Evolutionary conservation across 140 eudicot species (phyloP), one percentile per base, ranked within the genome.

Genomic region (Ambrosia hybrid): DNA sequence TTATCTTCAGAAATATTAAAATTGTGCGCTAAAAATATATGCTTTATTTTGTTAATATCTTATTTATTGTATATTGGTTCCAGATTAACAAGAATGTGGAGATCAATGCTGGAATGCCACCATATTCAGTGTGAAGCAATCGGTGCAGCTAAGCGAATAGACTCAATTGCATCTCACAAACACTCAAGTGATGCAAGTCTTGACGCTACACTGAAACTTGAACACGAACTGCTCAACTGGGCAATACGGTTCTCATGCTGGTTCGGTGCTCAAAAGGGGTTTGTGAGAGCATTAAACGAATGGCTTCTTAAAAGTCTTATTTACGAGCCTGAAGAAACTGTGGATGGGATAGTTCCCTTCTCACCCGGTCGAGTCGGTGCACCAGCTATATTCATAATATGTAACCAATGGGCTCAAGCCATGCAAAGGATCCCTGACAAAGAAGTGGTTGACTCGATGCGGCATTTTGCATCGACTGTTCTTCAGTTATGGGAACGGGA

Each of bases 281-380:
- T 71, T 13, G 89, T 90, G 36, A 73, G 79, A 77, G 79, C 97
- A 51, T 62, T 94, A 52, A 87, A 94, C 68, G 71, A 71, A 70
- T 94, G 97, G 96, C 97, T 94, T 8, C 68, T 86, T 45, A 83
- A 90, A 66, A 88, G 99, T 71, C 93, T 94, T 51, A 78, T 83
- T 53, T 85, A 85, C 36, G 97, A 78, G 62, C 99, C 97, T 2
- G 99, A 94, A 81, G 91, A 78, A 74, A 94, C 99, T 16, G 61
- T 85, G 1, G 99, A 94, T 70, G 97, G 97, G 34, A 72, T 81
- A 3, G 99, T 81, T 55, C 97, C 97, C 3, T 90, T 85, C 81
- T 94, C 99, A 13, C 99, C 99, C 2, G 90, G 99, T 38, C 80
- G 97, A 67, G 79, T 91, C 17, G 99, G 99, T 43, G 97, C 97